Conservation (phyloP, 306 rosid species). For the Cucumis melo region DNA sequence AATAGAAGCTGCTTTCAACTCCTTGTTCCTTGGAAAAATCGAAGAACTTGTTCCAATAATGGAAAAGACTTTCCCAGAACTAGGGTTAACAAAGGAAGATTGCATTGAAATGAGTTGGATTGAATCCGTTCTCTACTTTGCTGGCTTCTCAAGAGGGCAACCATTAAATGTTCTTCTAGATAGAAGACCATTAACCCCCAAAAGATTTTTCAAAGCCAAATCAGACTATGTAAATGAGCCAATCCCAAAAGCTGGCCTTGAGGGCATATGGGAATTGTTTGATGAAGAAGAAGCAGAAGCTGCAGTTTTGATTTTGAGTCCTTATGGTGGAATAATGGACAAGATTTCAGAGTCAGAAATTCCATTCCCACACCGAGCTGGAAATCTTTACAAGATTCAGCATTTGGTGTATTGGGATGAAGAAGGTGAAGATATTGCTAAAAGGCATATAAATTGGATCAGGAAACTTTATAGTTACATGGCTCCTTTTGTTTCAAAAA, state of each 20-base stretch:
- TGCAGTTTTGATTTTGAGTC: neutral
- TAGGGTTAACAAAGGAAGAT: neutral
- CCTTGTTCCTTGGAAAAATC: slow-evolving; percentile 10
- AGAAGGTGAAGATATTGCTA: neutral
- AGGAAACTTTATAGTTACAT: neutral
- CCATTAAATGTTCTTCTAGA: neutral
- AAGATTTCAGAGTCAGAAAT: neutral
- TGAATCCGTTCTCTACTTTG: neutral
- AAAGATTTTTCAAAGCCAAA: slow-evolving; percentile 12
- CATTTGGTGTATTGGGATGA: neutral
- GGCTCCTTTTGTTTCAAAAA: neutral
- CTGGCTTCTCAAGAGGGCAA: too few species aligned
- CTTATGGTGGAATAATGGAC: slow-evolving; percentile 8
- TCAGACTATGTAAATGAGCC: slow-evolving; percentile 18
- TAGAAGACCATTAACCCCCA: slow-evolving; percentile 2
- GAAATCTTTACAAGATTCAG: neutral
- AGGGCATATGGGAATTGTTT: slow-evolving; percentile 7
- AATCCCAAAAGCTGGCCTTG: neutral
- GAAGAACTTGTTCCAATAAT: slow-evolving; percentile 9
- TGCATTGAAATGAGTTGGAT: slow-evolving; percentile 18
- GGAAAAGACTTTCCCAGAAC: slow-evolving; percentile 6
- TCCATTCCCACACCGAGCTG: slow-evolving; percentile 12
- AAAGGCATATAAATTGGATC: neutral
- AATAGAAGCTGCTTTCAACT: neutral
- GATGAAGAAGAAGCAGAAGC: neutral